phyloP scores from a whole-genome alignment of 805 yeast species.

The Starmerella sirachaensis region DNA sequence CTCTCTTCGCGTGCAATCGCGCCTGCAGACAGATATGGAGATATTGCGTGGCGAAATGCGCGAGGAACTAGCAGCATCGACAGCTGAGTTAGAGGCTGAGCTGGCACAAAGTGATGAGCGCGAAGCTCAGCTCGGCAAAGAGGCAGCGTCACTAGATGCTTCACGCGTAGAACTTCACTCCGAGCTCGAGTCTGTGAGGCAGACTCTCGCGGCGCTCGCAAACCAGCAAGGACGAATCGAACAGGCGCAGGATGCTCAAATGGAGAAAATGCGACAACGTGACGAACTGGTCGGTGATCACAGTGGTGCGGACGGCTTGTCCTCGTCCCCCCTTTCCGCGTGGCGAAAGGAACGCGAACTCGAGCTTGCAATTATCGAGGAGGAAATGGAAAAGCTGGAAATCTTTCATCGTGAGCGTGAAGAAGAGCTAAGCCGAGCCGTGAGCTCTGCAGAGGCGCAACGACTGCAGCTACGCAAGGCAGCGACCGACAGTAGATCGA shows the following conservation, averaged over 20 bases:
- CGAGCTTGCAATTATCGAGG: not conserved
- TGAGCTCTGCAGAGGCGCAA: slow-evolving; percentile 23
- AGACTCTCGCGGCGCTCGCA: slow-evolving; percentile 3
- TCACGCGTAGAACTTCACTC: slow-evolving; percentile 25
- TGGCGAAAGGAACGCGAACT: slow-evolving; percentile 2
- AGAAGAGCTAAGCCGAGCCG: slow-evolving; percentile 19
- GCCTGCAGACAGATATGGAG: slow-evolving; percentile 5
- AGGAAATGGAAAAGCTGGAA: slow-evolving; percentile 14
- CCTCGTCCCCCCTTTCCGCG: not conserved
- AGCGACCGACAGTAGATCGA: slow-evolving; percentile 1
- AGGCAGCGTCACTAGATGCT: slow-evolving; percentile 25
- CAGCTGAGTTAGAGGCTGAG: slow-evolving; percentile 1
- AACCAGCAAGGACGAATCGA: slow-evolving; percentile 16
- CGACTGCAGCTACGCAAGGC: slow-evolving; percentile 22
- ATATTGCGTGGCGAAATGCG: not conserved
- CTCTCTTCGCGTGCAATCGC: not conserved
- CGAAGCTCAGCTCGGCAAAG: slow-evolving; percentile 2
- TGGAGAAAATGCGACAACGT: not conserved
- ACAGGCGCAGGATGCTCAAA: slow-evolving; percentile 9
- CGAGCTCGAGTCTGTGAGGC: slow-evolving; percentile 3
- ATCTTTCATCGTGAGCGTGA: slow-evolving; percentile 26
- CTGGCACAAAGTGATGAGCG: slow-evolving; percentile 5
- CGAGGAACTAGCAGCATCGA: slow-evolving; percentile 25
- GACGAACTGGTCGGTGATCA: not conserved
- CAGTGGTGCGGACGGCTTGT: too few species aligned